Evolutionary conservation across 305 asterid genomes (phyloP).

Genomic region (Ilex paraguariensis): DNA sequence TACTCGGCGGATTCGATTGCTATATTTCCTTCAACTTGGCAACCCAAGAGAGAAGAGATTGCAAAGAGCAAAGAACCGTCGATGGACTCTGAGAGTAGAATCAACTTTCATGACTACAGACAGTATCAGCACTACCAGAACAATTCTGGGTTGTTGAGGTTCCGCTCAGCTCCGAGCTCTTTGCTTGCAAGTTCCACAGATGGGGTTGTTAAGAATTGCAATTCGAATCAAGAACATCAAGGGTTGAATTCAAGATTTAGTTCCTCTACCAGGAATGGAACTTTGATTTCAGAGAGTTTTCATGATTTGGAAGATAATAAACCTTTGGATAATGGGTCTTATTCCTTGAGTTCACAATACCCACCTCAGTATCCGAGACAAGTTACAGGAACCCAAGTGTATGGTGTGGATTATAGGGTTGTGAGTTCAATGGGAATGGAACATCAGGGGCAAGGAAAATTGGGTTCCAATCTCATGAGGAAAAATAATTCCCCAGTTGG

Average conservation of each 20-base stretch:
- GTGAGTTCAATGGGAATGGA: constrained; percentile 33
- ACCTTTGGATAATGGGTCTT: constrained; percentile 10
- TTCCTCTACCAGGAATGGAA: constrained; percentile 19
- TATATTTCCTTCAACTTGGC: constrained; percentile 28
- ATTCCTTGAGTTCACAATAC: constrained; percentile 38
- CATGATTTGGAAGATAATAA: constrained; percentile 3
- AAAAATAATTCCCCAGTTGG: constrained; percentile 80
- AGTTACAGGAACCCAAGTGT: constrained; percentile 17
- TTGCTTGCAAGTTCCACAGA: constrained; percentile 31
- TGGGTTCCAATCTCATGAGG: constrained; percentile 41
- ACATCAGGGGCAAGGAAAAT: constrained; percentile 27
- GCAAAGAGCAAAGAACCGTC: constrained; percentile 7
- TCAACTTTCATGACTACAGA: constrained; percentile 12
- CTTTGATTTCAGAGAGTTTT: too few relatives aligned
- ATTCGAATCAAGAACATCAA: constrained; percentile 16
- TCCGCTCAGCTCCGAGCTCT: constrained; percentile 57
- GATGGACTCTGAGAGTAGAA: constrained; percentile 43
- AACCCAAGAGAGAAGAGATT: constrained; percentile 17
- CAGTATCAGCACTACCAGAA: constrained; percentile 20
- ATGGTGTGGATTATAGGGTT: constrained; percentile 20
- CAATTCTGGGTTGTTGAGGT: constrained; percentile 57
- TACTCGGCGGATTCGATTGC: constrained; percentile 32
- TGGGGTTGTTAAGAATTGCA: constrained; percentile 4
- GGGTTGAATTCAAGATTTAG: constrained; percentile 36
- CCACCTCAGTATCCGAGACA: constrained; percentile 71